Conservation (phyloP, 192 early-diverging fungal genomes). For the Podila minutissima region DNA sequence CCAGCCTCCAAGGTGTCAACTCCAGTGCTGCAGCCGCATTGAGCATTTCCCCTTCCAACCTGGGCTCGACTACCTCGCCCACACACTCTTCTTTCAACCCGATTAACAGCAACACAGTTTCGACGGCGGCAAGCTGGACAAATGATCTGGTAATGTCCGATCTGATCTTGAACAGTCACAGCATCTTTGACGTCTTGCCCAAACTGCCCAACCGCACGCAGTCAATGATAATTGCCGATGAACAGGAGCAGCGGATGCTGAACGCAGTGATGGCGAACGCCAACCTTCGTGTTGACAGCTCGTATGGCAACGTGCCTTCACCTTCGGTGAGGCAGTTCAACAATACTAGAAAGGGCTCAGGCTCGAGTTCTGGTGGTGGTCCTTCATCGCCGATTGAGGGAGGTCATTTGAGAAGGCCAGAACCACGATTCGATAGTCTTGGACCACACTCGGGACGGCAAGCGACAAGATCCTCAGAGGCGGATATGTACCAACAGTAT, state of each 20-base stretch:
- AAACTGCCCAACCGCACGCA: constrained; percentile 27
- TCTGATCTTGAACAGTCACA: constrained; percentile 37
- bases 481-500: background rate
- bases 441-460: constrained; percentile 12
- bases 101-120: constrained; percentile 12
- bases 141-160: constrained; percentile 40
- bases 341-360: constrained; percentile 19
- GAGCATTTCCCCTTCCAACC: background rate
- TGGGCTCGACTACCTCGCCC: background rate
- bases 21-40: background rate
- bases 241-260: background rate
- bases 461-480: background rate
- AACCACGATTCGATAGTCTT: constrained; percentile 38
- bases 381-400: constrained; percentile 32
- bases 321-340: constrained; percentile 10
- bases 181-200: constrained; percentile 38
- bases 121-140: constrained; percentile 44
- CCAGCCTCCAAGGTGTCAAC: background rate
- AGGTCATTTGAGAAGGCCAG: constrained; percentile 4
- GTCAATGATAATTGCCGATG: constrained; percentile 17
- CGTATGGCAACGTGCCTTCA: background rate
- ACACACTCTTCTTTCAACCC: constrained; percentile 6
- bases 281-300: background rate
- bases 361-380: constrained; percentile 16
- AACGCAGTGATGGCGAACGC: background rate